Base-by-base conservation (phyloP, 108 stramenopile species). In the Discostella pseudostelligera region DNA sequence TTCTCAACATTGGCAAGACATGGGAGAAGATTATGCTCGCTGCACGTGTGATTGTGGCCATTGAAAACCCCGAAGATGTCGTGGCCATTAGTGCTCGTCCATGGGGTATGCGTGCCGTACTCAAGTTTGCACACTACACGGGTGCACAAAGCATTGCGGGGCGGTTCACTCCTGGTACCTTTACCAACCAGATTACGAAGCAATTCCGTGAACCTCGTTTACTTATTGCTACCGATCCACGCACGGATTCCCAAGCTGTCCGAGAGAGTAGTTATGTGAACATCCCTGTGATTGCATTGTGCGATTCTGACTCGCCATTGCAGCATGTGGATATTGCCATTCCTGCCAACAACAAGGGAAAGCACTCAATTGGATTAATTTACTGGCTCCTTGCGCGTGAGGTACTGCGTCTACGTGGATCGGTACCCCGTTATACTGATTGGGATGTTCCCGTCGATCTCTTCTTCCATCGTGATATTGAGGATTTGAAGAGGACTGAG, bases 101-200 rank as follows among this genome's bases (percentile, higher is more conserved):
- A n/a, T 98, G 97, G 90, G 99, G 98, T 73, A 97, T 98, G 97
- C 90, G 98, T 66, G 99, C 99, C 50, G 97, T 98, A 58, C 92
- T 99, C 70, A 99, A 99, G 89, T 99, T 97, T 74, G 94, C 99
- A 42, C 96, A 97, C 77, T 98, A 99, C 95, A 99, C 99, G 49
- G 99, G 98, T 59, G 84, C 94, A 64, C 86, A 96, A 69, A 93
- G 90, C 64, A 96, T 99, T 71, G 97, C 97, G 44, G 97, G 98
- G 62, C 94, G 99, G 43, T 99, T 97, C 95, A 99, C 99, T 43
- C 98, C 99, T 36, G 99, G 99, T 60, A 98, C 98, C 48, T 99
- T 99, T 74, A 99, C 99, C 32, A 99, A 99, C 83, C 99, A 99
- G 85, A 99, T 99, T 88, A 99, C 99, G 77, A 99, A 98, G 91